Evolutionary conservation across 1,139 yeast genomes (phyloP), one percentile per base, ranked within the genome.

Genomic region (Meyerozyma carpophila): DNA sequence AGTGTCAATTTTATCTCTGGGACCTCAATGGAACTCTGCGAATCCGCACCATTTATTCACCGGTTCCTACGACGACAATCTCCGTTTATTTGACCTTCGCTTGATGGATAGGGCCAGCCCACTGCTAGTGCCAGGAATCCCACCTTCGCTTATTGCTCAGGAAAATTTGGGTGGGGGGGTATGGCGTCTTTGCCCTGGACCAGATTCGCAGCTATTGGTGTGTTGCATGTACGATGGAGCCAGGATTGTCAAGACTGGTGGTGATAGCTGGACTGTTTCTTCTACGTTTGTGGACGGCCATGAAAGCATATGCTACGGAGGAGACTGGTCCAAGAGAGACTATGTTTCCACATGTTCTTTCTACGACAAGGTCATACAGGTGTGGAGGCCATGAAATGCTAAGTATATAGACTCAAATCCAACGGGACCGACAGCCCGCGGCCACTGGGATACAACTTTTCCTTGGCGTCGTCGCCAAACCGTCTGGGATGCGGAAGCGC

Each of bases 201-300:
- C 84, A 0, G 77, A 73, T 43, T 59, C 74, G 42, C 59, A 78
- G 46, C 68, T 91, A 1, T 66, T 91, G 43, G 81, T 82, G 0
- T 91, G 98, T 57, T 89, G 97, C 58, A 93, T 93, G 98, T 91
- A 93, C 56, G 93, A 89, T 54, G 98, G 98, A 11, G 96, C 96
- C 1, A 71, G 91, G 45, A 68, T 90, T 1, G 63, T 87, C 1
- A 59, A 60, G 28, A 44, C 40, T 8, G 52, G 55, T 1, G 62
- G 59, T n/a, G 53, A 45, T 5, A 57, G 57, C 4, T 64, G 63
- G 20, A 58, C 51, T 4, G 78, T 84, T 0, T 56, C 60, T 4
- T 62, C 70, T 21, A 76, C 73, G 48, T 78, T 82, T 58, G 84
- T 82, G 50, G 77, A 76, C 26, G 86, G 84, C 21, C 98, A 93